Evolutionary conservation across 2,329 filamentous ascomycete species (phyloP), one percentile per base, ranked within the genome.

Genomic region (Zelopaecilomyces penicillatus): DNA sequence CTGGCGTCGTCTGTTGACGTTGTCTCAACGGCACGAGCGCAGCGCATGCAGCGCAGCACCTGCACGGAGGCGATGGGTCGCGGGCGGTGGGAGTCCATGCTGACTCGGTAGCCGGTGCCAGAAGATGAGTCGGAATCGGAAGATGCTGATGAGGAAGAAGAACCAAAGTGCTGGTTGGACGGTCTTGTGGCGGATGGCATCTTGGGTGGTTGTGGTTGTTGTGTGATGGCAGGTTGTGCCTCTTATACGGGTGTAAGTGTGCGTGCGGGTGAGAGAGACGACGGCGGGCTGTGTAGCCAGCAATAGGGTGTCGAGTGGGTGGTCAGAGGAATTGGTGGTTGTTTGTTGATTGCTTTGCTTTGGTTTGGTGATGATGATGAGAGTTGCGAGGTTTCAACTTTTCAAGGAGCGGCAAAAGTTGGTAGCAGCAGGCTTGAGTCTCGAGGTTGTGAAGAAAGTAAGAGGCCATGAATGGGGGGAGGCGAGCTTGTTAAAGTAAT

Each of bases 41-140:
- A 81, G 46, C 80, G 75, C 58, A 81, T 74, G 66, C 79, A 83
- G 54, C 79, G 77, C 52, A 83, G 66, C 30, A 78, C 68, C 65
- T 78, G 71, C 45, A 82, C 76, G 6, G 74, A 74, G 54, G 69
- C 75, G 34, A 73, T 65, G 31, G 70, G 67, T 38, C 63, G 61
- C 35, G 55, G 54, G 5, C 63, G 54, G 19, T 19, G 19, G n/a
- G 69, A 59, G 50, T 77, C 74, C 73, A 78, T 75, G 61, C 67
- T 72, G 63, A 62, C 57, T 51, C 67, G 61, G 52, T 62, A 64
- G 30, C 59, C 51, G 41, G 54, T 43, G 45, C 50, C 52, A 5
- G 63, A 54, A 26, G 65, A 63, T 7, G 70, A 69, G 39, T 69
- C 67, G 34, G 69, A 70, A 54, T 68, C 68, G 49, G 67, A 67